These are phyloP conservation scores for Acer saccharum DNA, from an alignment of 345 rosid species.

Conservation along the genomic window DNA sequence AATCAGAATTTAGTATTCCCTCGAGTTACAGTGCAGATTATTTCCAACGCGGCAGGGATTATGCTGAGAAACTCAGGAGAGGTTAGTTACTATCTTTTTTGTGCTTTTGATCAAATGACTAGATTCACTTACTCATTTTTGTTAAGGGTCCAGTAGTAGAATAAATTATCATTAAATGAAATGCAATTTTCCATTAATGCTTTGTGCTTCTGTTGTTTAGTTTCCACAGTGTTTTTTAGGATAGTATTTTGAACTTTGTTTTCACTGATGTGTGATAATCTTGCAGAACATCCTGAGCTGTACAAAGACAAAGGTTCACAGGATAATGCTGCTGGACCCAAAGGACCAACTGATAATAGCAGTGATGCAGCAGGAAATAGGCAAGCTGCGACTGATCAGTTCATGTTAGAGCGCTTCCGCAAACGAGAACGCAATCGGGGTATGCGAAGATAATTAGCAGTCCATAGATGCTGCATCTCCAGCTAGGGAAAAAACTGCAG, in stretches of 20 bases:
- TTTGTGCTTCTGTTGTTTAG: constrained; percentile 5
- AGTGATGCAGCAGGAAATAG: constrained; percentile 64
- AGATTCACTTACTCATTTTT: background rate
- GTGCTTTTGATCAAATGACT: background rate
- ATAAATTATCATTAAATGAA: constrained; percentile 1
- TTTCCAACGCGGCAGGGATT: constrained; percentile 91
- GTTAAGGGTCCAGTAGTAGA: background rate
- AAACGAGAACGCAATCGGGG: constrained; percentile 91
- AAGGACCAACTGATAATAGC: constrained; percentile 42
- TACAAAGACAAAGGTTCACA: constrained; percentile 66
- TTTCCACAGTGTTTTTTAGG: background rate
- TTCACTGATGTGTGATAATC: background rate
- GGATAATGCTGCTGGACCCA: constrained; percentile 56
- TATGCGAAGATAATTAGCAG: constrained; percentile 67
- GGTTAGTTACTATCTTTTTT: constrained; percentile 41
- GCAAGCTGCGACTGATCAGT: constrained; percentile 95
- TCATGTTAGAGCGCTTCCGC: constrained; percentile 92
- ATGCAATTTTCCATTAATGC: background rate
- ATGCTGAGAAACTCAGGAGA: constrained; percentile 94
- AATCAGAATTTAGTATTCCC: constrained; percentile 78
- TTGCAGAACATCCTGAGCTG: constrained; percentile 91
- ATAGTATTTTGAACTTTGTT: background rate
- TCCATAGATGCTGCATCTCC: background rate
- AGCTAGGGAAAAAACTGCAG: background rate
- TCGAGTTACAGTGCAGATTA: constrained; percentile 97